Conservation (phyloP, 2,329 filamentous ascomycete species). For the Penicillium brasilianum region DNA sequence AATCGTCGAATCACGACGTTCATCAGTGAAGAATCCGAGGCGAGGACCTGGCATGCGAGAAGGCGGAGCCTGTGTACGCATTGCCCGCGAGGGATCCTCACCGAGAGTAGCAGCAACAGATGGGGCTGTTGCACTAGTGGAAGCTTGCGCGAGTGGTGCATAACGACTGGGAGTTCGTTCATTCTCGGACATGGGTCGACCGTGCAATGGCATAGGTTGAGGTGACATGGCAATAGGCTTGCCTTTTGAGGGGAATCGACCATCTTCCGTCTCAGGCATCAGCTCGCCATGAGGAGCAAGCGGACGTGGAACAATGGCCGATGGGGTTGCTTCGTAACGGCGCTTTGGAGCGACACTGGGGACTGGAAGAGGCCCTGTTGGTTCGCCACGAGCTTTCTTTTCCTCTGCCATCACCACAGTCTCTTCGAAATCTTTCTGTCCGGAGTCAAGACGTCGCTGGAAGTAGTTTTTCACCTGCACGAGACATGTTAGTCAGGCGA, state of each 20-base stretch:
- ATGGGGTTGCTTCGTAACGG: slow-evolving; percentile 53
- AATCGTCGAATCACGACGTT: slow-evolving; percentile 40
- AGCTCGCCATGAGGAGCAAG: slow-evolving; percentile 50
- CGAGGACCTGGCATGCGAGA: slow-evolving; percentile 47
- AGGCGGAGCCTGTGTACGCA: slow-evolving; percentile 37
- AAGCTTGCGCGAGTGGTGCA: slow-evolving; percentile 48
- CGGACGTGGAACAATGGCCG: slow-evolving; percentile 47
- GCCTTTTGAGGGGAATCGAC: slow-evolving; percentile 36
- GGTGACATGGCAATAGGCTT: slow-evolving; percentile 40
- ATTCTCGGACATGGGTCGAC: slow-evolving; percentile 41
- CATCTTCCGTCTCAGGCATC: slow-evolving; percentile 40
- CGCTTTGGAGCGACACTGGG: slow-evolving; percentile 53
- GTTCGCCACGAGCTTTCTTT: slow-evolving; percentile 51
- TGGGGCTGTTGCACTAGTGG: slow-evolving; percentile 34
- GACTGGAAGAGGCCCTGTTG: slow-evolving; percentile 50
- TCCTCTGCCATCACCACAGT: slow-evolving; percentile 50
- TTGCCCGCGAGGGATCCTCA: slow-evolving; percentile 43
- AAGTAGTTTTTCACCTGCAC: slow-evolving; percentile 57
- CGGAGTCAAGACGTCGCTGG: slow-evolving; percentile 50
- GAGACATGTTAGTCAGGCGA: slow-evolving; percentile 1
- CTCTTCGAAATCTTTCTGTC: slow-evolving; percentile 52
- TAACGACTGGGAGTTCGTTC: slow-evolving; percentile 43
- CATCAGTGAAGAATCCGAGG: slow-evolving; percentile 52
- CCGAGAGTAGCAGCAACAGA: slow-evolving; percentile 31
- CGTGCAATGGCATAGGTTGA: slow-evolving; percentile 39